Base-by-base conservation (phyloP, 2,329 filamentous ascomycete genomes). In the Magnaporthiopsis poae region DNA sequence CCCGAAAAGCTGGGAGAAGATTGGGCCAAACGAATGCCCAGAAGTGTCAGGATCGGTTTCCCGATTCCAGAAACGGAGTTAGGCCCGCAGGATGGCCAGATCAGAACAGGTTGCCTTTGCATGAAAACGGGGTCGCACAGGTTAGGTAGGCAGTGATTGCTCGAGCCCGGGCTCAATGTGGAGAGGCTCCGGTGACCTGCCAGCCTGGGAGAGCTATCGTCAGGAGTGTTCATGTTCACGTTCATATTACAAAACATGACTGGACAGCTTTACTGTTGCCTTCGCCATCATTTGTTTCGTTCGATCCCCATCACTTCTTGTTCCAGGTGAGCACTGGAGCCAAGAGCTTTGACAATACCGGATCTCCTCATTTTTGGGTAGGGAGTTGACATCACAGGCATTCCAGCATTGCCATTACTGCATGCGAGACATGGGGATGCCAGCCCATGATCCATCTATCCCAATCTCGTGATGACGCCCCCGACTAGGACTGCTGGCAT, bases 121-220 rank as follows among this genome's bases (percentile, higher is more conserved):
- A 61, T 31, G 60, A 61, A 27, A 33, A 31, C 60, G 27, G 60
- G 60, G 71, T 13, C 46, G n/a, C 46, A 56, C n/a, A 56, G n/a
- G 31, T 4, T n/a, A 56, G n/a, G 31, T 31, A 31, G 46, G n/a
- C 46, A 9, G 18, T 56, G 46, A 11, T 56, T 56, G 46, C 46
- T 25, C 46, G 4, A 25, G 25, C 21, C 3, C 46, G 13, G 18
- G 18, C 46, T 25, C 5, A 9, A 11, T 56, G 46, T 25, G 18
- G 46, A 9, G 21, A 25, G 21, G 8, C 46, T 21, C 46, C n/a
- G 2, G 46, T 56, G 21, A 3, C 21, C 46, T 8, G 46, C 21
- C 46, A n/a, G 21, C 46, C 46, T n/a, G 5, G 1, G 13, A n/a
- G 18, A 52, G 18, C 46, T n/a, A 21, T 39, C 12, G 36, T 39